These are phyloP conservation scores for Naegleria gruberi DNA, from an alignment of 208 protist species.

Conservation along the genomic window DNA sequence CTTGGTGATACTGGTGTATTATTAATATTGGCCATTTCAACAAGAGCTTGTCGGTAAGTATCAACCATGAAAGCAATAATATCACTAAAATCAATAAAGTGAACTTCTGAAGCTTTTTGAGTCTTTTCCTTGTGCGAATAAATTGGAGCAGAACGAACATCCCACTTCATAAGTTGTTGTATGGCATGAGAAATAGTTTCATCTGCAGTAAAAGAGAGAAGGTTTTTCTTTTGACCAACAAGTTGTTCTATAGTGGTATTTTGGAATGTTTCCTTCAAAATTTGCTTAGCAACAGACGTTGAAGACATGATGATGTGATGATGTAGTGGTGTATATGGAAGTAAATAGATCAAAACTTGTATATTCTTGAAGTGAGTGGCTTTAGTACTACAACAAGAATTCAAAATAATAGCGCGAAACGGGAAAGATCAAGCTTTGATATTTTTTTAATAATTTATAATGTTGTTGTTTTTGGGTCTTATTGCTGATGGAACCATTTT, in stretches of 20 bases:
- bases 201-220: neutral
- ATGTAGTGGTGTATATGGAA: too few relatives aligned
- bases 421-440: too few relatives aligned
- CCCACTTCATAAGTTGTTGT: neutral
- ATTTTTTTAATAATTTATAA: too few relatives aligned
- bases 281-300: neutral
- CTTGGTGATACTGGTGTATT: neutral
- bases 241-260: neutral
- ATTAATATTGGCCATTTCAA: neutral
- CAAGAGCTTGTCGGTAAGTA: neutral
- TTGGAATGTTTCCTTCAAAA: neutral
- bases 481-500: too few relatives aligned
- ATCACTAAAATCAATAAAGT: conserved; percentile 7
- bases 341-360: too few relatives aligned
- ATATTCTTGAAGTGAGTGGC: too few relatives aligned
- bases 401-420: too few relatives aligned
- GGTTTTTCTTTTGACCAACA: neutral
- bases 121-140: neutral
- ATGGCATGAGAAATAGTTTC: neutral
- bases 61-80: conserved; percentile 2
- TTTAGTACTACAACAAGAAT: too few relatives aligned
- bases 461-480: too few relatives aligned
- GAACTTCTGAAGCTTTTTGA: neutral
- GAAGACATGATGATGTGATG: too few relatives aligned
- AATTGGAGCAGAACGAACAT: conserved; percentile 15